phyloP scores from a whole-genome alignment of 345 rosid species.

The Rhizophora mangle region DNA sequence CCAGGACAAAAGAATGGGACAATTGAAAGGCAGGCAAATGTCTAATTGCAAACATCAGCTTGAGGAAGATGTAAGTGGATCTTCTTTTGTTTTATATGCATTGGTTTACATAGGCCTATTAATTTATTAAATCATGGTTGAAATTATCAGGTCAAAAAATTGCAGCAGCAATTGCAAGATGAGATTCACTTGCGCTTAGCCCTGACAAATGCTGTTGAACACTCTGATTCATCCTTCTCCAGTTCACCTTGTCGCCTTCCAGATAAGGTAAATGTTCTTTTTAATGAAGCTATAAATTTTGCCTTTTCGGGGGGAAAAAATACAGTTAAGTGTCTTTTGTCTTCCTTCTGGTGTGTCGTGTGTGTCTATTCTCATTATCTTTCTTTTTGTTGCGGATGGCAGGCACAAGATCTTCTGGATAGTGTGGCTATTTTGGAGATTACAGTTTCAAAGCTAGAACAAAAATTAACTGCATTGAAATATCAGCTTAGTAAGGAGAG shows the following conservation, averaged over 20 bases:
- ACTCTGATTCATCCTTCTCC: constrained; percentile 44
- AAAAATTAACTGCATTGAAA: constrained; percentile 60
- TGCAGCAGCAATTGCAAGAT: constrained; percentile 72
- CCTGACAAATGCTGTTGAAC: constrained; percentile 64
- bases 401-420: constrained; percentile 78
- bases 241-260: constrained; percentile 44
- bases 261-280: too few species aligned
- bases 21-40: constrained; percentile 40
- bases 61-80: constrained; percentile 75
- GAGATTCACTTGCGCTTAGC: constrained; percentile 68
- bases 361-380: constrained; percentile 9
- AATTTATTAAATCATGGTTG: too few species aligned
- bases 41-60: constrained; percentile 60
- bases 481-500: constrained; percentile 78
- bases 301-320: too few species aligned
- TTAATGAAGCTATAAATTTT: too few species aligned
- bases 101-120: too few species aligned
- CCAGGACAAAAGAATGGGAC: constrained; percentile 34
- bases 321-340: background rate
- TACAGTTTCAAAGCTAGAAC: constrained; percentile 74
- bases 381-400: constrained; percentile 16
- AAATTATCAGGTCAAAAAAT: constrained; percentile 48
- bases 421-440: constrained; percentile 63
- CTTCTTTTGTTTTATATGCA: background rate
- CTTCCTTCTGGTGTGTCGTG: background rate